Conservation (phyloP, 176 grass and related monocot species). For the Phyllostachys edulis region DNA sequence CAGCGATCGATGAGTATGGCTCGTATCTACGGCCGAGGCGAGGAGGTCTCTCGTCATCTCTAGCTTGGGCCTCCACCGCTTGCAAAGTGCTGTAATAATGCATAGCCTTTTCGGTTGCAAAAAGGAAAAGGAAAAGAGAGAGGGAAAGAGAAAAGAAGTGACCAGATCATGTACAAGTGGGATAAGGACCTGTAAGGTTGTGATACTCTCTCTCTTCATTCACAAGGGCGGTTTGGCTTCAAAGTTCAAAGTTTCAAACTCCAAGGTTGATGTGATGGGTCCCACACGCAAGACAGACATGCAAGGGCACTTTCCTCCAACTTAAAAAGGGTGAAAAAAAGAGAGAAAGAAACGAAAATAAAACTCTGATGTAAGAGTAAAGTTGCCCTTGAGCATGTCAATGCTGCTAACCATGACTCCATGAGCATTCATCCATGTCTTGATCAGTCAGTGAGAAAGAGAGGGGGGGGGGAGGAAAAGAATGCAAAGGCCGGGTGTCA, state of each 20-base stretch:
- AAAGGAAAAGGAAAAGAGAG: background rate
- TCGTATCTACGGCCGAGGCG: background rate
- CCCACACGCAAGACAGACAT: background rate
- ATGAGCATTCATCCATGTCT: background rate
- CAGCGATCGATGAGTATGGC: background rate
- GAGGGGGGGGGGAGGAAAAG: background rate
- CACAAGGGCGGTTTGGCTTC: background rate
- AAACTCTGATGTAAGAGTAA: background rate
- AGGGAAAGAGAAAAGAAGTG: background rate
- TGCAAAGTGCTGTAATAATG: constrained; percentile 29
- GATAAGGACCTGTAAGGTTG: background rate
- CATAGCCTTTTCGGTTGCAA: background rate
- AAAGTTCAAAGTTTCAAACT: background rate
- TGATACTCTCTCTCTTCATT: background rate
- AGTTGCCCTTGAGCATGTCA: background rate
- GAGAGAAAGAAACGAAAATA: background rate
- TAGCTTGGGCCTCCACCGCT: background rate
- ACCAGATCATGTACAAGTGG: background rate
- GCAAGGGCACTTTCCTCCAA: background rate
- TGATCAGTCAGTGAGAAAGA: background rate
- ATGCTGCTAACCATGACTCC: background rate
- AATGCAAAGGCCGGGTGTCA: background rate
- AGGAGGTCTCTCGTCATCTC: background rate
- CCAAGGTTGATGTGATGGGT: background rate
- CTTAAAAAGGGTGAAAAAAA: background rate